Evolutionary conservation across 169 alveolate genomes (phyloP), one percentile per base, ranked within the genome.

Genomic region (Plasmodium falciparum): DNA sequence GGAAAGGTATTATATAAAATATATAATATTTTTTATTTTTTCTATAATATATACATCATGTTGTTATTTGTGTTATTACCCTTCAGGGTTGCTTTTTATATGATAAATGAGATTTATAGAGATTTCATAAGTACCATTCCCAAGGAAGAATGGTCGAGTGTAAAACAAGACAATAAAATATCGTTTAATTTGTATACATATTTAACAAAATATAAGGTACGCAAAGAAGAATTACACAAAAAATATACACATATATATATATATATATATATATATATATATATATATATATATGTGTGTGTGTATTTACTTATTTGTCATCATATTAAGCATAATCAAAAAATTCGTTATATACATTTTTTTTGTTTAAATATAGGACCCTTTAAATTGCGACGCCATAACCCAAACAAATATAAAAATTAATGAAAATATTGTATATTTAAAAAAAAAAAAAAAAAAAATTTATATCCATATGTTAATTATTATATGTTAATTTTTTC

Each of bases 361-460:
- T 22, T 24, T 24, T 20, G 24, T 24, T 13, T 11, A 12, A 59
- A 22, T 49, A 33, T 52, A 85, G 92, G 92, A 85, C 63, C 92
- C 92, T 15, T 66, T 85, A 56, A 66, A 70, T 4, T 85, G 88
- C 47, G 92, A 85, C 62, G 92, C 92, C 3, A 85, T 85, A 58
- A 59, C 92, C 52, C 88, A 85, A 47, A 85, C 92, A n/a, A 85
- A 85, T 54, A 71, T 85, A 66, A 85, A 85, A 85, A 85, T 85
- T 29, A 85, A 61, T 63, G 92, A 85, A 33, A 85, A 71, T 56
- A 72, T 85, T 11, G 92, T 85, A 85, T 71, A 12, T 9, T 11
- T 52, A 17, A 17, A 4, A 15, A 15, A 54, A 17, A 17, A 17
- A 11, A 39, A 54, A 7, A n/a, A 5, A 5, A 5, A 3, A 39